A percentile compares a stretch with the other conserved stretches of the same genome.
phyloP scores from a whole-genome alignment of 2,329 filamentous ascomycete genomes.

The Paecilomyces fulvus region DNA sequence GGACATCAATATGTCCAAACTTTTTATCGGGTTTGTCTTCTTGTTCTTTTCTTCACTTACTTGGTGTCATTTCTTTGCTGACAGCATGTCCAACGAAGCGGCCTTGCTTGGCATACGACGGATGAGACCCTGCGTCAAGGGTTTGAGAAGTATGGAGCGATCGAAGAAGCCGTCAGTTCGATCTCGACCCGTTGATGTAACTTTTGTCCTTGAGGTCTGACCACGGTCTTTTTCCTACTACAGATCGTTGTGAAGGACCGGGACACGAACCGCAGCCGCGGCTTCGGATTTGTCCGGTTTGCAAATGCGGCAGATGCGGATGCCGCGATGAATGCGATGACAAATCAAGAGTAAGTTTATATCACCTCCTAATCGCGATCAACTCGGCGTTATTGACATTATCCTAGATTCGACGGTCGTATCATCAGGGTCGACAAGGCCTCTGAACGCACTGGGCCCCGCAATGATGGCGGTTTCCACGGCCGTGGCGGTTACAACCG shows the following conservation, averaged over 20 bases:
- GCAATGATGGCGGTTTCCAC: slow-evolving; percentile 43
- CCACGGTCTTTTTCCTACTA: slow-evolving; percentile 7
- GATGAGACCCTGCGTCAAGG: slow-evolving; percentile 78
- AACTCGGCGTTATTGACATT: slow-evolving; percentile 11
- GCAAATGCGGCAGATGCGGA: slow-evolving; percentile 38
- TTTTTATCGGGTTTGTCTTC: slow-evolving; percentile 77
- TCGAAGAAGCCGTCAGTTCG: slow-evolving; percentile 86
- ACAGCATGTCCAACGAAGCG: slow-evolving; percentile 45
- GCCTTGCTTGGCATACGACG: slow-evolving; percentile 97
- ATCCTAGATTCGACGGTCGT: slow-evolving; percentile 76
- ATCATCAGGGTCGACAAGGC: slow-evolving; percentile 94
- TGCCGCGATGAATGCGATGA: slow-evolving; percentile 35
- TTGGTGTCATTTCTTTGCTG: slow-evolving; percentile 12
- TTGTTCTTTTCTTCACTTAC: slow-evolving; percentile 4
- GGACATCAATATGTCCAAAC: slow-evolving; percentile 64
- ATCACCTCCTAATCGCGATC: slow-evolving; percentile 9
- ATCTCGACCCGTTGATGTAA: slow-evolving; percentile 5
- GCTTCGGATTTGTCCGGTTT: slow-evolving; percentile 95
- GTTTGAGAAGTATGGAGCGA: slow-evolving; percentile 82
- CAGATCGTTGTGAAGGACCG: slow-evolving; percentile 97
- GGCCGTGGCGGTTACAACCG: slow-evolving; percentile 38
- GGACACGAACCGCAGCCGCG: slow-evolving; percentile 91
- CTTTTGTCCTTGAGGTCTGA: slow-evolving; percentile 1
- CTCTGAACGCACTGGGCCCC: slow-evolving; percentile 64
- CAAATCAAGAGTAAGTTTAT: slow-evolving; percentile 58